Evolutionary conservation across 495 filamentous ascomycete genomes (phyloP).

Genomic region (Hyaloscypha finlandica): DNA sequence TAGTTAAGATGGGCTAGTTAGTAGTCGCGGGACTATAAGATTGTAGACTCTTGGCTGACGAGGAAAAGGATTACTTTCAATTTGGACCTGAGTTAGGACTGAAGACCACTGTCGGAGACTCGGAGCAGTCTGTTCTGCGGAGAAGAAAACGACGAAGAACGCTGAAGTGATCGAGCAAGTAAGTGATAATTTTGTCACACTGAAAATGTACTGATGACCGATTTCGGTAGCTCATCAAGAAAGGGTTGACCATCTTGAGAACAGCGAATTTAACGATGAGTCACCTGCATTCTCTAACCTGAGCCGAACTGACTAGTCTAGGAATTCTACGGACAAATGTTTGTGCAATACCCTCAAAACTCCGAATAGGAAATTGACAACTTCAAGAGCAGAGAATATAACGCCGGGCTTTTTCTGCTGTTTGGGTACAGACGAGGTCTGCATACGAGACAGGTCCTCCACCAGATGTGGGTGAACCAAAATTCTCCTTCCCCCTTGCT

Average conservation of each 20-base stretch:
- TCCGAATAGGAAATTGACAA: background rate
- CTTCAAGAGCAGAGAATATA: slow-evolving; percentile 20
- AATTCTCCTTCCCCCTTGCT: too few species aligned
- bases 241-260: slow-evolving; percentile 7
- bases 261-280: slow-evolving; percentile 9
- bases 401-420: slow-evolving; percentile 48
- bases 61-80: slow-evolving; percentile 35
- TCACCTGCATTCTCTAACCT: background rate
- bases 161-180: slow-evolving; percentile 5
- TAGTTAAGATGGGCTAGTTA: slow-evolving; percentile 60
- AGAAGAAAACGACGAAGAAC: background rate
- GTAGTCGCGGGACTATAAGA: background rate
- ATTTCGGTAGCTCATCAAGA: background rate
- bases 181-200: background rate
- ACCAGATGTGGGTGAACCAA: background rate
- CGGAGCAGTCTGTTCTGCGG: background rate
- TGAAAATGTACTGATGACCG: background rate
- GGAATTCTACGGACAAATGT: slow-evolving; percentile 9
- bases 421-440: slow-evolving; percentile 45
- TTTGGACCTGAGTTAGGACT: background rate
- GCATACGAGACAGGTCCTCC: slow-evolving; percentile 38
- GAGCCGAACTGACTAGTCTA: background rate
- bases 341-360: background rate
- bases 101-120: slow-evolving; percentile 10
- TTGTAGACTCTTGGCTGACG: background rate